Percentiles rank a stretch among this genome's conserved stretches.
Evolutionary conservation across 345 rosid species (phyloP).

Genomic region (Aquilaria yunnanensis): DNA sequence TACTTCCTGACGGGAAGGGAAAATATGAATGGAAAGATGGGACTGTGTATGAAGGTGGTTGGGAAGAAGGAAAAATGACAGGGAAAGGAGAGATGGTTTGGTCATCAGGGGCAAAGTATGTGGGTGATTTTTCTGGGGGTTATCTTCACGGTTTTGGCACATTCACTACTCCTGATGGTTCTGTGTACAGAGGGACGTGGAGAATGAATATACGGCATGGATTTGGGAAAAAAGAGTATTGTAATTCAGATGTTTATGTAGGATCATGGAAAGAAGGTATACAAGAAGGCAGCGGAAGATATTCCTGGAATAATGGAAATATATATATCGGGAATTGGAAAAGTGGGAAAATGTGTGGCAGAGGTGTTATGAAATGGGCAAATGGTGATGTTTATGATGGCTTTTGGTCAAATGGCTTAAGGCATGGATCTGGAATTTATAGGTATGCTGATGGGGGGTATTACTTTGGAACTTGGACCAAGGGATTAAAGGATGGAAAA

Average conservation of each 20-base stretch:
- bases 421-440: slow-evolving; percentile 82
- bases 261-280: slow-evolving; percentile 92
- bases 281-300: slow-evolving; percentile 78
- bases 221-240: slow-evolving; percentile 65
- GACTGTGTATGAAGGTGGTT: slow-evolving; percentile 72
- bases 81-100: slow-evolving; percentile 73
- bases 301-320: slow-evolving; percentile 78
- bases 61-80: slow-evolving; percentile 80
- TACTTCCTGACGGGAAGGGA: slow-evolving; percentile 72
- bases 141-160: slow-evolving; percentile 83
- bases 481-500: slow-evolving; percentile 82
- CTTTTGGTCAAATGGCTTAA: slow-evolving; percentile 69
- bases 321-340: slow-evolving; percentile 78
- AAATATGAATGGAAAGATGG: slow-evolving; percentile 69
- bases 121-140: slow-evolving; percentile 86
- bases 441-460: slow-evolving; percentile 73
- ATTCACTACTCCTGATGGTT: slow-evolving; percentile 47
- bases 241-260: slow-evolving; percentile 65
- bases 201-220: slow-evolving; percentile 86
- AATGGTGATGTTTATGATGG: slow-evolving; percentile 81
- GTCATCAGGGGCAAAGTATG: slow-evolving; percentile 71
- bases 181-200: slow-evolving; percentile 71
- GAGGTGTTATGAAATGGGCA: slow-evolving; percentile 90
- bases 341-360: slow-evolving; percentile 71
- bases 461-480: slow-evolving; percentile 79